Evolutionary conservation across 2,329 filamentous ascomycete species (phyloP).

Genomic region (Colletotrichum neosansevieriae): DNA sequence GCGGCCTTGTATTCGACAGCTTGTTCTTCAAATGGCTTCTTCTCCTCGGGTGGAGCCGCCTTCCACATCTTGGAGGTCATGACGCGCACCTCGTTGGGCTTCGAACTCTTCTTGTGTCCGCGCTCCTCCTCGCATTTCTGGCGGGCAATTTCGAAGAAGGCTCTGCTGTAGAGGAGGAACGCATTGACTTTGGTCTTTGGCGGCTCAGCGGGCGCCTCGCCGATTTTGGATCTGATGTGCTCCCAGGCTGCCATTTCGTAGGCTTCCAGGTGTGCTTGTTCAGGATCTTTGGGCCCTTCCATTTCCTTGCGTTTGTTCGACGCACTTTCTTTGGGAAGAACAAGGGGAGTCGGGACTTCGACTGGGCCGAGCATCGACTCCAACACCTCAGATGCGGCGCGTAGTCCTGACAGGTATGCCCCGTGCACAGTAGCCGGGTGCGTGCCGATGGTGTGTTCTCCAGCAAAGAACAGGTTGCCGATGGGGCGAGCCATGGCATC

Average conservation of each 20-base stretch:
- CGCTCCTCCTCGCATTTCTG: constrained; percentile 72
- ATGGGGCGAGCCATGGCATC: constrained; percentile 88
- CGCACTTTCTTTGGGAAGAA: constrained; percentile 72
- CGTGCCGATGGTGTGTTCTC: constrained; percentile 94
- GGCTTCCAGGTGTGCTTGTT: constrained; percentile 65
- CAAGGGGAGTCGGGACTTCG: constrained; percentile 78
- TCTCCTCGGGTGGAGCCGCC: constrained; percentile 76
- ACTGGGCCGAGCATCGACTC: constrained; percentile 86
- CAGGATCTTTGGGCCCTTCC: constrained; percentile 59
- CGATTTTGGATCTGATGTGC: constrained; percentile 69
- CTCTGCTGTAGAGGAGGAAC: constrained; percentile 90
- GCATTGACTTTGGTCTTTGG: constrained; percentile 82
- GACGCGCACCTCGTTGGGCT: constrained; percentile 84
- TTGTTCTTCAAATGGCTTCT: constrained; percentile 81
- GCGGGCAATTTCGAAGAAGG: constrained; percentile 73
- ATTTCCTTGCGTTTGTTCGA: constrained; percentile 67
- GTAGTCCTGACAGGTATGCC: constrained; percentile 92
- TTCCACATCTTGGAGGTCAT: constrained; percentile 94
- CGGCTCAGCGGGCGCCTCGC: constrained; percentile 80
- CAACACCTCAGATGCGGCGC: constrained; percentile 88
- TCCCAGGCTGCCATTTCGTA: constrained; percentile 68
- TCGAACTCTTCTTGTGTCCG: constrained; percentile 72
- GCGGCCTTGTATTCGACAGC: constrained; percentile 77
- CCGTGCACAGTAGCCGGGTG: constrained; percentile 98
- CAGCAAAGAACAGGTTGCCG: constrained; percentile 93